Conservation (phyloP, 129 eudicot genomes). For the Pulicaria dysenterica region DNA sequence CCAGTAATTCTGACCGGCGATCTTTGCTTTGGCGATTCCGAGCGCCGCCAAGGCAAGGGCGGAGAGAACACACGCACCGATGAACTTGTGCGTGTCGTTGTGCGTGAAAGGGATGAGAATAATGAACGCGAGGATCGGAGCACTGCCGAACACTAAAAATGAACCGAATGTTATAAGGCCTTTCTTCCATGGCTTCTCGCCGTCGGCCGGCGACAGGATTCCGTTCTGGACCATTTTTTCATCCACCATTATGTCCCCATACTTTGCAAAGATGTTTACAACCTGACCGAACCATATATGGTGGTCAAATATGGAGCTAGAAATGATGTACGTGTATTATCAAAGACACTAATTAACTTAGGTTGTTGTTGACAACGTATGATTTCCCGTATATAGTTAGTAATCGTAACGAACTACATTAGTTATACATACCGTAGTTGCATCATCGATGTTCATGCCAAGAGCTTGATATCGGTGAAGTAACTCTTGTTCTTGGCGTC, state of each 20-base stretch:
- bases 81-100: conserved; percentile 57
- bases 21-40: conserved; percentile 69
- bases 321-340: too few relatives aligned
- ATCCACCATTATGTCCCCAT: conserved; percentile 61
- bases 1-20: conserved; percentile 60
- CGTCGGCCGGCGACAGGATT: conserved; percentile 50
- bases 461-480: conserved; percentile 54
- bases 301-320: too few relatives aligned
- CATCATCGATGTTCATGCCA: conserved; percentile 64
- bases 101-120: conserved; percentile 75
- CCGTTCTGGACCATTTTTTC: conserved; percentile 66
- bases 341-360: too few relatives aligned
- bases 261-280: conserved; percentile 71
- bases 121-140: conserved; percentile 76
- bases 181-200: conserved; percentile 83
- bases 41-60: conserved; percentile 61
- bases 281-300: conserved; percentile 42
- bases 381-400: too few relatives aligned
- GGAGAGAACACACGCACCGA: conserved; percentile 67
- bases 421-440: conserved; percentile 41
- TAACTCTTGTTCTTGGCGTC: conserved; percentile 39
- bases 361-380: too few relatives aligned
- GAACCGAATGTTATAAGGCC: conserved; percentile 73
- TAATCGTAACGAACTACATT: background rate
- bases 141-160: conserved; percentile 66